phyloP scores from a whole-genome alignment of 192 early-diverging fungal species.

The Lobulomyces angularis region DNA sequence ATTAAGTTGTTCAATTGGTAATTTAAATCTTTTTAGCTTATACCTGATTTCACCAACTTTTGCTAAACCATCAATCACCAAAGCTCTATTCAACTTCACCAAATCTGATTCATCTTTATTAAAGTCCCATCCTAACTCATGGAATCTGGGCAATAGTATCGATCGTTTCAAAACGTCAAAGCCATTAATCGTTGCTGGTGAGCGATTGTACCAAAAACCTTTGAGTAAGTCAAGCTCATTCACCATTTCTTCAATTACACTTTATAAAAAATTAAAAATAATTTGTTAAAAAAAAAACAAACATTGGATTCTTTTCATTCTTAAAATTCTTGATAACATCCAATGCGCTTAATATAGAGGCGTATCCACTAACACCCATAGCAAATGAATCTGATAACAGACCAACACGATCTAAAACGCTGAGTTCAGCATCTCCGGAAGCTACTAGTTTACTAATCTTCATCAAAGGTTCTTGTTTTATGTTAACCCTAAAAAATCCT shows the following conservation, averaged over 20 bases:
- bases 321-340: constrained; percentile 58
- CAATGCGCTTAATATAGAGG: constrained; percentile 60
- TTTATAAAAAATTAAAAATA: constrained; percentile 22
- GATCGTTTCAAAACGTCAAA: constrained; percentile 54
- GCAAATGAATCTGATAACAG: constrained; percentile 72
- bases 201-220: constrained; percentile 55
- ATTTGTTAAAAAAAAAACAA: constrained; percentile 1
- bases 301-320: constrained; percentile 68
- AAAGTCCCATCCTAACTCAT: constrained; percentile 68
- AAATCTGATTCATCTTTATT: constrained; percentile 58
- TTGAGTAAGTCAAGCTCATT: no score
- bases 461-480: no score
- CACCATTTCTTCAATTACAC: no score
- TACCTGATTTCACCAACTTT: constrained; percentile 42
- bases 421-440: constrained; percentile 25
- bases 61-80: constrained; percentile 62
- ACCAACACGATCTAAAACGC: constrained; percentile 62
- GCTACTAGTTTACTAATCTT: constrained; percentile 25
- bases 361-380: constrained; percentile 64
- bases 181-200: constrained; percentile 40
- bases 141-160: constrained; percentile 63
- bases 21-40: constrained; percentile 1
- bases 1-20: no score
- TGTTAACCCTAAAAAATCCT: constrained; percentile 75
- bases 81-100: constrained; percentile 57